Conservation (phyloP, 495 filamentous ascomycete species). For the Tuber melanosporum region DNA sequence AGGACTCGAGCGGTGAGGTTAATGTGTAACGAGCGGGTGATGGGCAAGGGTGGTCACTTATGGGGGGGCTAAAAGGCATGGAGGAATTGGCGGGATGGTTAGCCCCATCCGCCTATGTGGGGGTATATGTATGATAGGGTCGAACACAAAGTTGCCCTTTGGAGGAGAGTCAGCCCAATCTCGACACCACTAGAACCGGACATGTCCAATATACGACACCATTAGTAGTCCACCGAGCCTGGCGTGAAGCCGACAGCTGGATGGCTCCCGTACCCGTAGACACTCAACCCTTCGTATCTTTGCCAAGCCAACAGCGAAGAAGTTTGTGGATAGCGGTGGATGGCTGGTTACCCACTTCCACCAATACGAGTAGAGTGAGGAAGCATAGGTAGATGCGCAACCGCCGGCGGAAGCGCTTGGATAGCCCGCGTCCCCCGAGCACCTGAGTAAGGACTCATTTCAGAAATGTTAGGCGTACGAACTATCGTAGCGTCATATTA, state of each 20-base stretch:
- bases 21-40: background rate
- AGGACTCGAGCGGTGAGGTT: background rate
- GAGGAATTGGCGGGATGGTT: background rate
- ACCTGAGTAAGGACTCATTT: too few species aligned
- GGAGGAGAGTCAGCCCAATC: background rate
- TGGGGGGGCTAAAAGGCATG: background rate
- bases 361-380: too few species aligned
- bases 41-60: background rate
- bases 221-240: background rate
- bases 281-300: too few species aligned
- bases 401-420: too few species aligned
- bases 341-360: too few species aligned
- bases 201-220: background rate
- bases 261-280: background rate
- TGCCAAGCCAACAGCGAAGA: background rate
- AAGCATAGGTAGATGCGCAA: too few species aligned
- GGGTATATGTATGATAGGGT: background rate
- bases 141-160: background rate
- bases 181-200: background rate
- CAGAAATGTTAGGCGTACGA: too few species aligned
- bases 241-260: background rate
- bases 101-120: background rate
- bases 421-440: too few species aligned
- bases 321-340: background rate
- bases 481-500: too few species aligned